phyloP scores from a whole-genome alignment of 2,329 filamentous ascomycete species.

The Monosporascus sp. region DNA sequence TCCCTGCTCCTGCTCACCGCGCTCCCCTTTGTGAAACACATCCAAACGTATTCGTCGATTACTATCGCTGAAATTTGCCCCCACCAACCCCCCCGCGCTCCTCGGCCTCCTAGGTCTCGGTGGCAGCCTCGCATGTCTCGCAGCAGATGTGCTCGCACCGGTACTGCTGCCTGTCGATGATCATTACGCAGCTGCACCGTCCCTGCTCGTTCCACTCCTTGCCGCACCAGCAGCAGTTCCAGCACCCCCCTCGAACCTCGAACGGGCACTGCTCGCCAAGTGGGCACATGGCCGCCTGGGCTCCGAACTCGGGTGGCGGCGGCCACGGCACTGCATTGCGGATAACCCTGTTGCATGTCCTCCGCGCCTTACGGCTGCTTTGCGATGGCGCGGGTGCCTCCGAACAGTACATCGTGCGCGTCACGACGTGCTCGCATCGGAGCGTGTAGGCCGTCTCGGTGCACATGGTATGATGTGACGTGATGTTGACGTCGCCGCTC shows the following conservation, averaged over 20 bases:
- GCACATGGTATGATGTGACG: constrained; percentile 34
- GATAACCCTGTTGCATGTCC: constrained; percentile 39
- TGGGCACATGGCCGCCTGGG: constrained; percentile 37
- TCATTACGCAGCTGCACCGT: constrained; percentile 49
- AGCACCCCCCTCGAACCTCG: constrained; percentile 42
- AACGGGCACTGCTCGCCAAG: constrained; percentile 42
- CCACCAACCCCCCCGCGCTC: background rate
- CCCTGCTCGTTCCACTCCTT: constrained; percentile 47
- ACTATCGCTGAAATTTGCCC: background rate
- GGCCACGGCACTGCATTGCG: constrained; percentile 42
- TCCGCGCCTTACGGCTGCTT: constrained; percentile 22
- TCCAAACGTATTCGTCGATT: background rate
- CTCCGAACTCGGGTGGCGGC: constrained; percentile 39
- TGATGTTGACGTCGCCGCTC: too few relatives aligned
- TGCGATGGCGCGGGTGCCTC: constrained; percentile 29
- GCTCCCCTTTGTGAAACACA: background rate
- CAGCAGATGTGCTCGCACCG: constrained; percentile 53
- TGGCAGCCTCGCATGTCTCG: constrained; percentile 41
- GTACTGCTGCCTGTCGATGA: constrained; percentile 43
- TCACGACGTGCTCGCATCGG: constrained; percentile 46
- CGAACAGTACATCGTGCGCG: constrained; percentile 39
- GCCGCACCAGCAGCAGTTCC: constrained; percentile 55
- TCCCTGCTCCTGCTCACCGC: background rate
- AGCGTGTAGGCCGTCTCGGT: constrained; percentile 46
- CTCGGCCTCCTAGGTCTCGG: constrained; percentile 19